Evolutionary conservation across 768 basidiomycete genomes (phyloP).

Genomic region (Boletus sp.): DNA sequence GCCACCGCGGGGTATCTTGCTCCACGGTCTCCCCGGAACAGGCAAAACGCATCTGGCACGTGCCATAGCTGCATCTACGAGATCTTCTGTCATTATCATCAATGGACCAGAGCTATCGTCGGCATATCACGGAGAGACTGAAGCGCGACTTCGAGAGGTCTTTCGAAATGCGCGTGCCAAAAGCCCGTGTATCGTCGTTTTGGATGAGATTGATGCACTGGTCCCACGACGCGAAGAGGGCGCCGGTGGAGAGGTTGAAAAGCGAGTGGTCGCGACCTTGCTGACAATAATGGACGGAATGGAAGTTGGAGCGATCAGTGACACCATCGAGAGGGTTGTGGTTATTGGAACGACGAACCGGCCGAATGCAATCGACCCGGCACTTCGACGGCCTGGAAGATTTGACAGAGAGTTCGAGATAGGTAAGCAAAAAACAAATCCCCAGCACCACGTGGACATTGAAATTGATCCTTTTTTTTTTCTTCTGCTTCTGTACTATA

Average conservation of each 20-base stretch:
- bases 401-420: conserved; percentile 97
- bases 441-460: neutral
- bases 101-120: conserved; percentile 95
- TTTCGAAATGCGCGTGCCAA: conserved; percentile 79
- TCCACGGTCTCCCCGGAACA: conserved; percentile 95
- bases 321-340: conserved; percentile 60
- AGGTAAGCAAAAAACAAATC: conserved; percentile 42
- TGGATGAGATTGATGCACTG: conserved; percentile 95
- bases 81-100: conserved; percentile 85
- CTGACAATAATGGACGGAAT: conserved; percentile 95
- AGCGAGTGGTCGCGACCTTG: conserved; percentile 91
- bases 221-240: conserved; percentile 88
- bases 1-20: conserved; percentile 91
- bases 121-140: conserved; percentile 97
- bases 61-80: conserved; percentile 85
- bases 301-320: conserved; percentile 44
- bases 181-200: conserved; percentile 88
- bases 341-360: conserved; percentile 96
- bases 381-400: conserved; percentile 81
- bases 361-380: conserved; percentile 94
- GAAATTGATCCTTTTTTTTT: neutral
- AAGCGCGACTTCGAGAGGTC: conserved; percentile 83
- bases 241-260: conserved; percentile 92
- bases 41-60: conserved; percentile 97
- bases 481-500: neutral